Base-by-base conservation (phyloP, 2,329 filamentous ascomycete genomes). In the Epichloe sylvatica region DNA sequence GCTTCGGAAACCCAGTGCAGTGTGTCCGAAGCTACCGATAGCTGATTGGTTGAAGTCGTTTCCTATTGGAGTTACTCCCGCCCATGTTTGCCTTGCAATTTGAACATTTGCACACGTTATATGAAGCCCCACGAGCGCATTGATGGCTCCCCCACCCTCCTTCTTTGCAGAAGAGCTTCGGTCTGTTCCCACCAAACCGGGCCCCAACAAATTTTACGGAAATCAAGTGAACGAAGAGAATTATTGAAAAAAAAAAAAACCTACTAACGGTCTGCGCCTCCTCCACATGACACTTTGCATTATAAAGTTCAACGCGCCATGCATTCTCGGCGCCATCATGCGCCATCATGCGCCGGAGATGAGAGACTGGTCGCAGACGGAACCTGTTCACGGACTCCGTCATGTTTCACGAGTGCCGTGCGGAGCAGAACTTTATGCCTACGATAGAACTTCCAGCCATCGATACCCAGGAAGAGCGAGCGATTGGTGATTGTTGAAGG, bases 231-330 rank as follows among this genome's bases (percentile, higher is more conserved):
- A 30, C 25, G 25, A 30, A 30, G 25, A 30, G 8, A 30, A 4
- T 30, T 9, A 3, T 30, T 9, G 1, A 9, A 19, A 2, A 19
- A 2, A 19, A 23, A 30, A 30, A 30, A 30, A 2, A 81, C 75
- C 81, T 78, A 83, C 83, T 17, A 11, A 49, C 17, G 33, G 23
- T 17, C 25, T 8, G 13, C 23, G 36, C 40, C 41, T 47, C 35
- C 30, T 40, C 45, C 45, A 17, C 49, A 47, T 40, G 33, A 41
- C 12, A 48, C 46, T 34, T 49, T 30, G 25, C 25, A 30, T 21
- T 42, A 47, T 51, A 21, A 41, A 38, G 35, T 42, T 42, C 36
- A 30, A n/a, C 19, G 21, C 13, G 49, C 19, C 42, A 25, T 36
- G 46, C 46, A 45, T 30, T 40, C 30, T 45, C 45, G 49, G 38